A percentile compares a stretch with the other conserved stretches of the same genome.
These are phyloP conservation scores for Alternaria postmessia DNA, from an alignment of 2,329 filamentous ascomycete species.

Conservation along the genomic window DNA sequence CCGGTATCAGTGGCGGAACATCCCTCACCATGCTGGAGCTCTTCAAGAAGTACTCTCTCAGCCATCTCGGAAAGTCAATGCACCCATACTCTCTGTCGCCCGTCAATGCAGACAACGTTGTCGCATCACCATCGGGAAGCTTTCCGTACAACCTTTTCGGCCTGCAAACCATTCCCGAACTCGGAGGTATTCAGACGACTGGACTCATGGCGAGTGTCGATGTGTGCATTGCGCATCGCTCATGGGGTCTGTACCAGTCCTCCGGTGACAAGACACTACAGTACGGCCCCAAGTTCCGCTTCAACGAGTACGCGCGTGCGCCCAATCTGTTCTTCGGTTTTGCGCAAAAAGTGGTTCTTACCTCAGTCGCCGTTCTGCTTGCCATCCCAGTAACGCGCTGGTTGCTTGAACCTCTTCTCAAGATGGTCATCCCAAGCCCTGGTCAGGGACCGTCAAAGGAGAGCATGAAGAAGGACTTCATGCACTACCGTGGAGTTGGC, in stretches of 20 bases:
- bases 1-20: slow-evolving; percentile 62
- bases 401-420: slow-evolving; percentile 42
- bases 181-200: slow-evolving; percentile 68
- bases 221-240: slow-evolving; percentile 65
- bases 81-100: slow-evolving; percentile 62
- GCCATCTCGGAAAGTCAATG: slow-evolving; percentile 58
- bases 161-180: slow-evolving; percentile 61
- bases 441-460: slow-evolving; percentile 55
- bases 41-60: slow-evolving; percentile 58
- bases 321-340: slow-evolving; percentile 59
- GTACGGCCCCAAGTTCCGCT: slow-evolving; percentile 67
- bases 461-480: slow-evolving; percentile 63
- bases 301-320: slow-evolving; percentile 64
- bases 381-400: slow-evolving; percentile 63
- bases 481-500: slow-evolving; percentile 71
- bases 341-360: slow-evolving; percentile 59
- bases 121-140: slow-evolving; percentile 44
- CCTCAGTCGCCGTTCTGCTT: slow-evolving; percentile 55
- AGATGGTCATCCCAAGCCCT: slow-evolving; percentile 39
- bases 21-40: slow-evolving; percentile 71
- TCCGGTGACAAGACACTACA: slow-evolving; percentile 39
- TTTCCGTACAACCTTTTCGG: slow-evolving; percentile 59
- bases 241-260: slow-evolving; percentile 62
- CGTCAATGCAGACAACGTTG: slow-evolving; percentile 51
- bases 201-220: slow-evolving; percentile 63